Base-by-base conservation (phyloP, 208 protist genomes). In the Acanthamoeba triangularis region DNA sequence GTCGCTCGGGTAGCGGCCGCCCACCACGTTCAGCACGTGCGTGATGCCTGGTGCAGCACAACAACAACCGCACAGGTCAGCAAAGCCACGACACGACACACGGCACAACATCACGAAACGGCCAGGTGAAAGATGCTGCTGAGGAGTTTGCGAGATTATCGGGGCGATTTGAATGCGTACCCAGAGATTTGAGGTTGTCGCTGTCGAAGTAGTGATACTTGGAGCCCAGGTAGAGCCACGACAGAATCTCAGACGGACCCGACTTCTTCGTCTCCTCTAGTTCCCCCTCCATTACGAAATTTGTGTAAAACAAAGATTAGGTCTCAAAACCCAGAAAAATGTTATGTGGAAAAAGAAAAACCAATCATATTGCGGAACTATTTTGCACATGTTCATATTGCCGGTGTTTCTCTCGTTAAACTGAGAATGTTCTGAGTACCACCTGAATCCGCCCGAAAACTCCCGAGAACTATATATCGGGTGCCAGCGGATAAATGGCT, bases 181-280 rank as follows among this genome's bases (percentile, higher is more conserved):
- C 69, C n/a, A 78, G 7, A 33, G 13, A 16, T 25, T 35, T 47
- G 37, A 78, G 69, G 33, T 35, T 47, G 69, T 6, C 7, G 69
- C 28, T 25, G 82, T 90, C 54, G 16, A 90, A 65, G 82, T 90
- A 90, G 30, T 93, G 87, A 35, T 93, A 93, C 65, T 93, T 67
- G 87, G 59, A 52, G 23, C 87, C 87, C 35, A 93, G 37, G 44
- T 76, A 93, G 30, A 93, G 87, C 87, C 87, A 93, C 10, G 61
- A n/a, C 52, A 93, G 37, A 11, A 93, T 35, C 65, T 93, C 28
- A n/a, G 59, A 76, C 28, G 87, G 87, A 35, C n/a, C 69, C 69
- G 65, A 74, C 65, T 1, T 6, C 25, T 74, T 74, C 52, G 11
- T 56, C 52, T 56, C 52, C 52, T 56, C 52, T 0, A 56, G 0